These are phyloP conservation scores for Heracleum sosnowskyi DNA, from an alignment of 129 eudicot species.

Conservation along the genomic window DNA sequence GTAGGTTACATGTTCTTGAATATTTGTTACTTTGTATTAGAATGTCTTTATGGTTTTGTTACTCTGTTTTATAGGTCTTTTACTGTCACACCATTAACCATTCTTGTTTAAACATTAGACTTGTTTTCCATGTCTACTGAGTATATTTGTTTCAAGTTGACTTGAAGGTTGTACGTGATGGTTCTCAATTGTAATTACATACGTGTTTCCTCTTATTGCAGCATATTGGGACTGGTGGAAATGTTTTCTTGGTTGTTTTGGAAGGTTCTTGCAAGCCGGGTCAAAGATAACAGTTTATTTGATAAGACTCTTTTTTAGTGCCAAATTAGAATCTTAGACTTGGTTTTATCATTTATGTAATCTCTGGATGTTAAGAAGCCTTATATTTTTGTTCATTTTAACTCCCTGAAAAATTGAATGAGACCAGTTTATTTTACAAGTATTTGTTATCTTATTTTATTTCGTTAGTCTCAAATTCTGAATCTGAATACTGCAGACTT, in stretches of 20 bases:
- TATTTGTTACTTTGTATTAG: background rate
- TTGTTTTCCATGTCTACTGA: background rate
- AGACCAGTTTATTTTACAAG: background rate
- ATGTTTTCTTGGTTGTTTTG: background rate
- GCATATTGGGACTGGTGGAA: background rate
- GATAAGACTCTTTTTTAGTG: slow-evolving; percentile 1
- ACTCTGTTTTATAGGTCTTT: background rate
- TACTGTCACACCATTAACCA: background rate
- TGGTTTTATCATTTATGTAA: background rate
- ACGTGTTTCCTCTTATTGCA: background rate
- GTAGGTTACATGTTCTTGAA: background rate
- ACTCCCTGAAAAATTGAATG: background rate
- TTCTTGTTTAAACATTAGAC: background rate
- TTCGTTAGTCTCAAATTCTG: background rate
- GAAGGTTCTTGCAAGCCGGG: background rate
- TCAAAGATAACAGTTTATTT: background rate
- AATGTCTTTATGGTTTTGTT: background rate
- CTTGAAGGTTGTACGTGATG: background rate
- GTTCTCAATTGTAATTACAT: background rate
- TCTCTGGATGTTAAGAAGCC: slow-evolving; percentile 4
- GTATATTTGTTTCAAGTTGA: background rate
- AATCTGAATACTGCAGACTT: background rate
- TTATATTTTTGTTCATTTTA: slow-evolving; percentile 4
- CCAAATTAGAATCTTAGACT: background rate
- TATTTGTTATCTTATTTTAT: background rate